A percentile compares a stretch with the other conserved stretches of the same genome.
phyloP scores from a whole-genome alignment of 441 rosid species.

The Populus hybrid region DNA sequence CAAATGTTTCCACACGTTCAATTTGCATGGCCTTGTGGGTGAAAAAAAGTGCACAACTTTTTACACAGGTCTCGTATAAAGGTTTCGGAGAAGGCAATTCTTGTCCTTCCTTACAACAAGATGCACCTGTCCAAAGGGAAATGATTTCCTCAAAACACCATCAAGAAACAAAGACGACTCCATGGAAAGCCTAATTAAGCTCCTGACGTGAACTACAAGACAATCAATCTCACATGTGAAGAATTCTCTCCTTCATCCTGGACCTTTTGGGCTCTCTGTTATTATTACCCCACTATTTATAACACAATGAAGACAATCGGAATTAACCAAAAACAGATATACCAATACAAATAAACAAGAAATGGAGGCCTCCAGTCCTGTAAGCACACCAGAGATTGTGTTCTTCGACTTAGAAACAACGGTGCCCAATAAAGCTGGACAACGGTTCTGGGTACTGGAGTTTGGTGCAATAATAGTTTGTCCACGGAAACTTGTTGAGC shows the following conservation, averaged over 20 bases:
- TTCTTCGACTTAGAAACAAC: conserved; percentile 92
- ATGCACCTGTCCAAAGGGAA: conserved; percentile 33
- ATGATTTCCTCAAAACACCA: conserved; percentile 29
- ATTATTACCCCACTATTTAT: conserved; percentile 12
- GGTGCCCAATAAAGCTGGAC: conserved; percentile 63
- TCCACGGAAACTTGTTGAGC: conserved; percentile 63
- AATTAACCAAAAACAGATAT: background rate
- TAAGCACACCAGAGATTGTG: conserved; percentile 43
- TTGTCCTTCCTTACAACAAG: conserved; percentile 20
- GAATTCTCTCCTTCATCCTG: conserved; percentile 25
- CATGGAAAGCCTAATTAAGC: conserved; percentile 25
- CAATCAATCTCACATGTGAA: conserved; percentile 38
- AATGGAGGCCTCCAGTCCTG: conserved; percentile 34
- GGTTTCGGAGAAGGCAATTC: conserved; percentile 18
- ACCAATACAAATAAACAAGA: background rate
- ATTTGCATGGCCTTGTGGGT: conserved; percentile 3
- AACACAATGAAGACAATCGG: background rate
- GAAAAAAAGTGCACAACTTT: conserved; percentile 23
- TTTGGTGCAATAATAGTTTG: conserved; percentile 91
- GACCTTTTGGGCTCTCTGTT: background rate
- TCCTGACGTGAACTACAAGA: conserved; percentile 54
- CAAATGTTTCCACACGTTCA: conserved; percentile 8
- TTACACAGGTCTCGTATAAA: conserved; percentile 4
- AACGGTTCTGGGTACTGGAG: conserved; percentile 67
- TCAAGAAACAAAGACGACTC: conserved; percentile 33